These are phyloP conservation scores for Funneliformis geosporum DNA, from an alignment of 192 early-diverging fungal species.

Conservation along the genomic window DNA sequence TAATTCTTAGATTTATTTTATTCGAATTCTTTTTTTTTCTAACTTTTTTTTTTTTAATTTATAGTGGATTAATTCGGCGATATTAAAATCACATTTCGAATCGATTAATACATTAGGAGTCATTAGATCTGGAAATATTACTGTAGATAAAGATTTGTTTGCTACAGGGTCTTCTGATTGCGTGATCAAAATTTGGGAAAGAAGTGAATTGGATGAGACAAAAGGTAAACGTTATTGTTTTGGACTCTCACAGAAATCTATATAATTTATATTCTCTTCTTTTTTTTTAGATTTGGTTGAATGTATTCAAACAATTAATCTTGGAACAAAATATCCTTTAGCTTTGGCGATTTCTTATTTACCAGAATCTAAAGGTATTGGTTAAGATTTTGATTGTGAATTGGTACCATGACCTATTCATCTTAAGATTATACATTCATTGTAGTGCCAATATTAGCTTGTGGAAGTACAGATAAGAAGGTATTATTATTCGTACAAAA, in stretches of 20 bases:
- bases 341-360: conserved; percentile 67
- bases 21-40: not conserved
- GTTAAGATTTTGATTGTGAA: not conserved
- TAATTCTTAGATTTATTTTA: conserved; percentile 17
- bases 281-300: conserved; percentile 44
- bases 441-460: conserved; percentile 65
- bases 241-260: not conserved
- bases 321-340: conserved; percentile 68
- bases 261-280: not conserved
- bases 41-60: conserved; percentile 13
- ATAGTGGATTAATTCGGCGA: conserved; percentile 65
- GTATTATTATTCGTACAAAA: conserved; percentile 67
- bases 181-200: conserved; percentile 69
- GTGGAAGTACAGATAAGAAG: conserved; percentile 81
- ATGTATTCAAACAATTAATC: conserved; percentile 69
- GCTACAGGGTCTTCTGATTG: conserved; percentile 73
- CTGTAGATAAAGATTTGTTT: conserved; percentile 52
- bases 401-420: not conserved
- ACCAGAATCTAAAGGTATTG: conserved; percentile 59
- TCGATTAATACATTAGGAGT: conserved; percentile 68
- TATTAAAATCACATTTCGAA: conserved; percentile 66
- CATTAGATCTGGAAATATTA: conserved; percentile 48
- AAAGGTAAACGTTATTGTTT: conserved; percentile 32
- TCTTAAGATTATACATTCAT: not conserved
- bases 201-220: conserved; percentile 41